These are phyloP conservation scores for Paramyrothecium sp. DNA, from an alignment of 2,329 filamentous ascomycete species.

Conservation along the genomic window DNA sequence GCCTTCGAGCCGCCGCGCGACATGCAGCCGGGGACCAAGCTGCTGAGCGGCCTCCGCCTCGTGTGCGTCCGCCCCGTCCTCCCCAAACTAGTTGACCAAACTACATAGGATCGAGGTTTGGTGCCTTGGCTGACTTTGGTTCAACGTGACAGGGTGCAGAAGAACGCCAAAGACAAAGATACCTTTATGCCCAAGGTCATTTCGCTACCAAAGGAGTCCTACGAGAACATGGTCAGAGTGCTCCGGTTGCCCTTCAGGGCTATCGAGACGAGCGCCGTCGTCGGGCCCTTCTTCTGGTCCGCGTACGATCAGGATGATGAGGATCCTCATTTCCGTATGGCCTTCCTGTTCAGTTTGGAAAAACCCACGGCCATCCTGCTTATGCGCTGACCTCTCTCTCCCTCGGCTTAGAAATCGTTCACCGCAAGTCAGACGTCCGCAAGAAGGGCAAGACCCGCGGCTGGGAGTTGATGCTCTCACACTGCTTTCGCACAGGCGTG, in stretches of 20 bases:
- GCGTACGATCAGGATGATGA: slow-evolving; percentile 55
- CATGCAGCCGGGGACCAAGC: slow-evolving; percentile 38
- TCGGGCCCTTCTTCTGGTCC: slow-evolving; percentile 64
- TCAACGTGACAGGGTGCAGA: slow-evolving; percentile 45
- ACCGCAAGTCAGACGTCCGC: slow-evolving; percentile 64
- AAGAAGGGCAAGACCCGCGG: slow-evolving; percentile 63
- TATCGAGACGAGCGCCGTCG: slow-evolving; percentile 57
- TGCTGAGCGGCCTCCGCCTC: slow-evolving; percentile 52
- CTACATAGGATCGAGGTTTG: too few relatives aligned
- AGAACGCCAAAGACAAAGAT: slow-evolving; percentile 53
- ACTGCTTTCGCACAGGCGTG: slow-evolving; percentile 52
- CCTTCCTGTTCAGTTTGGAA: neutral
- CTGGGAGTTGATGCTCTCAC: slow-evolving; percentile 63
- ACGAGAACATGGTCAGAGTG: slow-evolving; percentile 54
- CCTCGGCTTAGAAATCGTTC: slow-evolving; percentile 50
- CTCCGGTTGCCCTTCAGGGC: slow-evolving; percentile 54
- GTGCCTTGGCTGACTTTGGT: too few relatives aligned
- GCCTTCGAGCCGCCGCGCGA: slow-evolving; percentile 47
- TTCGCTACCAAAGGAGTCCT: slow-evolving; percentile 48
- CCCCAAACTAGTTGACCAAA: too few relatives aligned
- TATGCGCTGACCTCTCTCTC: neutral
- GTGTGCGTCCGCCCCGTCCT: slow-evolving; percentile 42
- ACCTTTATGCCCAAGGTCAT: slow-evolving; percentile 57
- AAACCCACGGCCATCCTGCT: too few relatives aligned
- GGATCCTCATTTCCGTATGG: slow-evolving; percentile 56